Conservation (phyloP, 2,329 filamentous ascomycete species). For the Gliomastix tumulicola region DNA sequence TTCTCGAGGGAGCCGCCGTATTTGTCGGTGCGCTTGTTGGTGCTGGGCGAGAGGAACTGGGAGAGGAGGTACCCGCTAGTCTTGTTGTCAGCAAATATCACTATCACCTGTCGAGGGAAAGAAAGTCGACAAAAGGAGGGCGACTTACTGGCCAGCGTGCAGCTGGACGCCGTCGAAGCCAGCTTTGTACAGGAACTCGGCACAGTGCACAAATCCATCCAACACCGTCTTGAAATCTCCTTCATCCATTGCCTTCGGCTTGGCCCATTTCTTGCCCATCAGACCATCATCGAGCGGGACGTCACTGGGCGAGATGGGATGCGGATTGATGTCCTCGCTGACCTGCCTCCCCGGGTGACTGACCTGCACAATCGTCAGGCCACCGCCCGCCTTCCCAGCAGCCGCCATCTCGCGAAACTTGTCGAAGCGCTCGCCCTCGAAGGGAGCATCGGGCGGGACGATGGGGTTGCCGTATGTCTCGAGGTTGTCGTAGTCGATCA, state of each 20-base stretch:
- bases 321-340: constrained; percentile 16
- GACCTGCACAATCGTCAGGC: constrained; percentile 54
- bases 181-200: constrained; percentile 54
- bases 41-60: constrained; percentile 41
- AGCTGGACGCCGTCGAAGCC: constrained; percentile 49
- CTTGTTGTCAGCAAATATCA: neutral
- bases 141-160: constrained; percentile 37
- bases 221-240: constrained; percentile 50
- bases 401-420: constrained; percentile 49
- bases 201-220: constrained; percentile 54
- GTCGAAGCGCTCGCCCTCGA: constrained; percentile 53
- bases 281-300: constrained; percentile 18
- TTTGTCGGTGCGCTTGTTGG: constrained; percentile 43
- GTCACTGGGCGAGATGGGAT: constrained; percentile 33
- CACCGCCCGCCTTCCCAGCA: constrained; percentile 49
- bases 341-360: constrained; percentile 55
- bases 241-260: constrained; percentile 44
- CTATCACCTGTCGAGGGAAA: no score
- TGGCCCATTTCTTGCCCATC: constrained; percentile 25
- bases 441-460: constrained; percentile 43
- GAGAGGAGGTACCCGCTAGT: constrained; percentile 41
- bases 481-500: constrained; percentile 54
- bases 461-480: constrained; percentile 51
- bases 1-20: constrained; percentile 38
- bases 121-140: no score